These are phyloP conservation scores for Cicer yamashitae DNA, from an alignment of 306 rosid genomes.

Conservation along the genomic window DNA sequence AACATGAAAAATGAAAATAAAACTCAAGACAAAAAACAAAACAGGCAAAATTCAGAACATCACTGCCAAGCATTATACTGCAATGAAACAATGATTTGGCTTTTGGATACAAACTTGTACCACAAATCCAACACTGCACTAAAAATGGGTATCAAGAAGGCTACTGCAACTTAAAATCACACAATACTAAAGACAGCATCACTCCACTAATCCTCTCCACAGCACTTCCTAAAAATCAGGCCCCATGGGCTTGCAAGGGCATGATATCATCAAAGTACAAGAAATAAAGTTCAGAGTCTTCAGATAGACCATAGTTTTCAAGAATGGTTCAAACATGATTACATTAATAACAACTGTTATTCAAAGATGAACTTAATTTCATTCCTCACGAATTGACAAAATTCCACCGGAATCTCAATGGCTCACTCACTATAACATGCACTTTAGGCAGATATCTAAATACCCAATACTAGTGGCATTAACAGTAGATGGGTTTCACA, in stretches of 20 bases:
- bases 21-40: background rate
- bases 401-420: background rate
- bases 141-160: background rate
- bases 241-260: background rate
- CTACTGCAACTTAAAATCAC: background rate
- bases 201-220: background rate
- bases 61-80: background rate
- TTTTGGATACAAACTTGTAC: background rate
- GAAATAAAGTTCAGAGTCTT: no score
- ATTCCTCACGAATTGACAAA: background rate
- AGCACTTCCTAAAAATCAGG: background rate
- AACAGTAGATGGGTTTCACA: background rate
- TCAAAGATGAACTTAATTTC: background rate
- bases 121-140: background rate
- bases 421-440: background rate
- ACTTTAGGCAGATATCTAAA: background rate
- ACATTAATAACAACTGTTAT: background rate
- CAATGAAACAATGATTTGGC: background rate
- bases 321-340: background rate
- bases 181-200: background rate
- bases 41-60: background rate
- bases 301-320: background rate
- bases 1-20: background rate
- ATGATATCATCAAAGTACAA: background rate
- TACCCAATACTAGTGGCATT: background rate